Percentiles rank a stretch among this genome's conserved stretches.
These are phyloP conservation scores for Flaveria brownii DNA, from an alignment of 129 eudicot genomes.

Conservation along the genomic window DNA sequence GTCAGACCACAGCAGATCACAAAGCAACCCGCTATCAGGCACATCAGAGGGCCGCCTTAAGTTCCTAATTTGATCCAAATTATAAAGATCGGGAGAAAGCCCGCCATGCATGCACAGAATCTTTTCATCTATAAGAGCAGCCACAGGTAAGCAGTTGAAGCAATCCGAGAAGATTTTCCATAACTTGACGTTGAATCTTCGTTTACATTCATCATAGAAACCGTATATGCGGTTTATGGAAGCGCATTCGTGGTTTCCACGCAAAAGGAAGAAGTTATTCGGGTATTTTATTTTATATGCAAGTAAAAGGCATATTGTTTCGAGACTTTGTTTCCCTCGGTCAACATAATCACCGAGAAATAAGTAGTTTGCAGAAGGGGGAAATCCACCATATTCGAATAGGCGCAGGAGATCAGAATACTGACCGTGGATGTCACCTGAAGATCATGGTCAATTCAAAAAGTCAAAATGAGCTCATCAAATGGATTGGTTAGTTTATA, in stretches of 20 bases:
- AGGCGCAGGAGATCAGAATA: slow-evolving; percentile 64
- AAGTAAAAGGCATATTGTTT: slow-evolving; percentile 53
- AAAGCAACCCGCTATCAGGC: slow-evolving; percentile 57
- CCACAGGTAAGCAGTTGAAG: slow-evolving; percentile 60
- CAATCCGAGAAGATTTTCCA: slow-evolving; percentile 53
- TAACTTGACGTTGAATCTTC: slow-evolving; percentile 48
- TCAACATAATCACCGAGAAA: slow-evolving; percentile 65
- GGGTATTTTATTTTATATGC: slow-evolving; percentile 55
- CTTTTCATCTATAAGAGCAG: slow-evolving; percentile 61
- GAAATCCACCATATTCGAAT: slow-evolving; percentile 63
- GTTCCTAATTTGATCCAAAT: slow-evolving; percentile 54
- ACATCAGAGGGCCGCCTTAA: slow-evolving; percentile 54
- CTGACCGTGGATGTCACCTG: slow-evolving; percentile 70
- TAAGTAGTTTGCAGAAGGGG: slow-evolving; percentile 56
- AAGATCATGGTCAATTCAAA: not conserved
- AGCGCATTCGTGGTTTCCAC: slow-evolving; percentile 58
- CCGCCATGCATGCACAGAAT: slow-evolving; percentile 71
- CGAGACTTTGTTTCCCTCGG: slow-evolving; percentile 62
- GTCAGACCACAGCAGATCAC: slow-evolving; percentile 65
- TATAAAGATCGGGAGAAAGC: slow-evolving; percentile 56
- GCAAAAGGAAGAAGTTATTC: slow-evolving; percentile 46
- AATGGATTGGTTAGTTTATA: too few species aligned
- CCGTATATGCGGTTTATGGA: slow-evolving; percentile 54
- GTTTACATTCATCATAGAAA: slow-evolving; percentile 51
- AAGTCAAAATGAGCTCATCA: not conserved